phyloP scores from a whole-genome alignment of 495 filamentous ascomycete species.

The Penicillium psychrofluorescens region DNA sequence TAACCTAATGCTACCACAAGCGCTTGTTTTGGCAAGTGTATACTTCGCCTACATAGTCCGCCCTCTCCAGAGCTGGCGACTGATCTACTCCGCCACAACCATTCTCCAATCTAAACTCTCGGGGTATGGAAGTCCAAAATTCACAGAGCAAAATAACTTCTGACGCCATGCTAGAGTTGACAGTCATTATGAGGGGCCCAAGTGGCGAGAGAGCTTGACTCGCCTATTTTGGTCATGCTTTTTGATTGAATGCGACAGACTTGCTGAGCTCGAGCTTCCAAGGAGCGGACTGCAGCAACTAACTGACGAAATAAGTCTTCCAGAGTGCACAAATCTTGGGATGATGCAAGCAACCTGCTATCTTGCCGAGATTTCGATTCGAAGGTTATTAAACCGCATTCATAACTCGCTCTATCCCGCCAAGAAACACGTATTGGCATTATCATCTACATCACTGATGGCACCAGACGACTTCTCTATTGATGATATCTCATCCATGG shows the following conservation, averaged over 20 bases:
- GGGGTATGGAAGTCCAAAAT: slow-evolving; percentile 6
- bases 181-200: background rate
- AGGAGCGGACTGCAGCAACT: slow-evolving; percentile 27
- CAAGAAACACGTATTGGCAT: slow-evolving; percentile 12
- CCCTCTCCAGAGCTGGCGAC: slow-evolving; percentile 27
- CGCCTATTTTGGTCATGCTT: slow-evolving; percentile 30
- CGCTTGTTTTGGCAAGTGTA: slow-evolving; percentile 25
- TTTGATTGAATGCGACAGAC: slow-evolving; percentile 28
- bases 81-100: slow-evolving; percentile 22
- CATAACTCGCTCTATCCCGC: slow-evolving; percentile 26
- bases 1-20: slow-evolving; percentile 19
- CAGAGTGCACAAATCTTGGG: slow-evolving; percentile 23
- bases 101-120: slow-evolving; percentile 20
- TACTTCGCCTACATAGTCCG: slow-evolving; percentile 28
- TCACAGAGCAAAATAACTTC: background rate
- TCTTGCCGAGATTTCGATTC: slow-evolving; percentile 29
- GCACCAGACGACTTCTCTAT: slow-evolving; percentile 17
- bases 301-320: slow-evolving; percentile 23
- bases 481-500: slow-evolving; percentile 21
- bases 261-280: slow-evolving; percentile 24
- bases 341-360: slow-evolving; percentile 24
- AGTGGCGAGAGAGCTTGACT: slow-evolving; percentile 19
- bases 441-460: slow-evolving; percentile 3
- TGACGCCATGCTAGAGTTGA: background rate
- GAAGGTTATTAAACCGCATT: slow-evolving; percentile 28